Evolutionary conservation across 192 early-diverging fungal species (phyloP), one percentile per base, ranked within the genome.

Genomic region (Podila verticillata): DNA sequence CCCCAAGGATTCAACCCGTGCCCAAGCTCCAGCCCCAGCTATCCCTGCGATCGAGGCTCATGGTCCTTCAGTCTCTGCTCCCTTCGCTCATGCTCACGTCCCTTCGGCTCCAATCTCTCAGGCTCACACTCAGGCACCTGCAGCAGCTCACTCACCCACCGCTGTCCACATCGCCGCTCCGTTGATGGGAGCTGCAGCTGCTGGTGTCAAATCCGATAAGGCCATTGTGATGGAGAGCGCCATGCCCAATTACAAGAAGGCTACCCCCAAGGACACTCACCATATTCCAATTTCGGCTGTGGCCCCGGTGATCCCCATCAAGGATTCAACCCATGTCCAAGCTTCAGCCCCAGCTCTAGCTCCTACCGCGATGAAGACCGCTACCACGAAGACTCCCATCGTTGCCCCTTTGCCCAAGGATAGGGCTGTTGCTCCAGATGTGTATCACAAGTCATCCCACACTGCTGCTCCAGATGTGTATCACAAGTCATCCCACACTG

Each of bases 11-110:
- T 29, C 58, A 32, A 12, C 58, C 5, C 58, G 13, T 13, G 12
- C 10, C 29, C 36, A 10, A 12, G 28, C 29, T 10, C 6, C 20
- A 15, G 28, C 13, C 13, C 57, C 57, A 17, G 57, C 6, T 48
- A 15, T n/a, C 7, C n/a, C 15, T 24, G 66, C 57, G 51, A 5
- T 47, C 44, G 26, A 65, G 63, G 54, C 70, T 61, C 30, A 26
- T 39, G 13, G 24, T 63, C n/a, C 51, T 17, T 5, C 56, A 57
- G 69, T 59, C 69, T 15, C 44, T 47, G 7, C 44, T 47, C 44
- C 7, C 44, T 15, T 9, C 7, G 7, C 44, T 15, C 7, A 9
- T 47, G 44, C 15, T 47, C 15, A 24, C 57, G 22, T 10, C 48
- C 9, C 48, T 15, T n/a, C 24, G 32, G 61, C 35, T 6, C 51